Conservation (phyloP, 495 filamentous ascomycete species). For the Penicillium maclennaniae region DNA sequence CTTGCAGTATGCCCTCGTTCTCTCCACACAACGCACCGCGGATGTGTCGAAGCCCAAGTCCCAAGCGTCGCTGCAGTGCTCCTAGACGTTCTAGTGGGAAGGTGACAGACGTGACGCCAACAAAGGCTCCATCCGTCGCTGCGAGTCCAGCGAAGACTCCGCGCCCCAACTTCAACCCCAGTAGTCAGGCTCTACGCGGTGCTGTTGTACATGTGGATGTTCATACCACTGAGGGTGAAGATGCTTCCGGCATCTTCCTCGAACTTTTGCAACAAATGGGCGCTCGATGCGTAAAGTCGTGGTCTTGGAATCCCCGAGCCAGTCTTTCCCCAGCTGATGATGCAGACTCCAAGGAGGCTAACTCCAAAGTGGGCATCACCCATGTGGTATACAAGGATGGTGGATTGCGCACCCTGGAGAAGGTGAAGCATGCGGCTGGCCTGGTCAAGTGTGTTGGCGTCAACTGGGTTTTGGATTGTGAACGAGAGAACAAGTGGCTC, state of each 20-base stretch:
- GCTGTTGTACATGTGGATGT: slow-evolving; percentile 90
- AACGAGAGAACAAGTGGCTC: slow-evolving; percentile 73
- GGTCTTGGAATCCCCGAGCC: slow-evolving; percentile 73
- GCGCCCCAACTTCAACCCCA: slow-evolving; percentile 20
- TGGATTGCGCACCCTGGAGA: slow-evolving; percentile 78
- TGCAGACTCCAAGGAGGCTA: slow-evolving; percentile 24
- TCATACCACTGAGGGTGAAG: slow-evolving; percentile 82
- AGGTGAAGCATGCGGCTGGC: slow-evolving; percentile 70
- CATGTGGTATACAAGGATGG: slow-evolving; percentile 97
- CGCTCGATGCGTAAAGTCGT: slow-evolving; percentile 75
- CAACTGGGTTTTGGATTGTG: slow-evolving; percentile 84
- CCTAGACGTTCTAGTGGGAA: slow-evolving; percentile 11
- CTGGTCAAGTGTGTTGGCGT: slow-evolving; percentile 81
- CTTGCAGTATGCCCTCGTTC: slow-evolving; percentile 11
- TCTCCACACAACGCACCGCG: slow-evolving; percentile 27
- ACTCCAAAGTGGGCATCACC: slow-evolving; percentile 72
- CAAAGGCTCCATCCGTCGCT: slow-evolving; percentile 17
- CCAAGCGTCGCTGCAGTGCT: slow-evolving; percentile 21
- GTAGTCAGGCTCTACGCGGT: slow-evolving; percentile 52
- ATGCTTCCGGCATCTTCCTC: slow-evolving; percentile 79
- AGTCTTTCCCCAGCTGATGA: slow-evolving; percentile 35
- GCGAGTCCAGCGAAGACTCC: slow-evolving; percentile 31
- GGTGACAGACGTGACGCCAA: slow-evolving; percentile 4
- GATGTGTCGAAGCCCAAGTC: slow-evolving; percentile 18
- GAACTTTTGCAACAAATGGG: slow-evolving; percentile 82